These are phyloP conservation scores for Breviolum minutum DNA, from an alignment of 73 alveolate species.

Conservation along the genomic window DNA sequence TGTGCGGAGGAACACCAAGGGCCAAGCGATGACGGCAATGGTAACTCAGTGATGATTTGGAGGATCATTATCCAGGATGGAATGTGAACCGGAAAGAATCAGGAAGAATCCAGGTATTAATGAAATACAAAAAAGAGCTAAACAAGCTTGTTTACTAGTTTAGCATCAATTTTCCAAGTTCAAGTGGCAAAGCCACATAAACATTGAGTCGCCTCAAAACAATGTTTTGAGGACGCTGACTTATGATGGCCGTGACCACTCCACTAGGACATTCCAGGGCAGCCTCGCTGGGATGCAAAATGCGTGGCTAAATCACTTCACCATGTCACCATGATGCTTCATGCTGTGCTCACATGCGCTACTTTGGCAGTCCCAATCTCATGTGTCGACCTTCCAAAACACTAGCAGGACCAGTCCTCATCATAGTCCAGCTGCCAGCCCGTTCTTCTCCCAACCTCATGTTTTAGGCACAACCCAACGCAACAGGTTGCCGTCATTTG, in stretches of 20 bases:
- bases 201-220: background rate
- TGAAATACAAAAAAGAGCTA: too few species aligned
- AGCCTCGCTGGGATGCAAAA: constrained; percentile 20
- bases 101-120: too few species aligned
- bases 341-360: too few species aligned
- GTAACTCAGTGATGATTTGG: constrained; percentile 20
- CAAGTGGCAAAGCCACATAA: too few species aligned
- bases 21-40: constrained; percentile 25
- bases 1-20: background rate
- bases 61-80: too few species aligned
- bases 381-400: background rate
- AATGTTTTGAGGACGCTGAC: background rate
- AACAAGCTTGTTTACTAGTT: too few species aligned
- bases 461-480: background rate
- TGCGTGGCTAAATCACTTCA: background rate
- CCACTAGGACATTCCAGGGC: constrained; percentile 81
- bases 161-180: too few species aligned
- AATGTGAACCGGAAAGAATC: too few species aligned
- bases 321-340: too few species aligned
- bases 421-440: constrained; percentile 87
- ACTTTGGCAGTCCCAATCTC: background rate
- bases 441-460: background rate
- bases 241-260: constrained; percentile 48
- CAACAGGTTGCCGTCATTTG: background rate
- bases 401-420: background rate